A percentile compares a stretch with the other conserved stretches of the same genome.
These are phyloP conservation scores for Taxillus chinensis DNA, from an alignment of 164 flowering plant species.

Conservation along the genomic window DNA sequence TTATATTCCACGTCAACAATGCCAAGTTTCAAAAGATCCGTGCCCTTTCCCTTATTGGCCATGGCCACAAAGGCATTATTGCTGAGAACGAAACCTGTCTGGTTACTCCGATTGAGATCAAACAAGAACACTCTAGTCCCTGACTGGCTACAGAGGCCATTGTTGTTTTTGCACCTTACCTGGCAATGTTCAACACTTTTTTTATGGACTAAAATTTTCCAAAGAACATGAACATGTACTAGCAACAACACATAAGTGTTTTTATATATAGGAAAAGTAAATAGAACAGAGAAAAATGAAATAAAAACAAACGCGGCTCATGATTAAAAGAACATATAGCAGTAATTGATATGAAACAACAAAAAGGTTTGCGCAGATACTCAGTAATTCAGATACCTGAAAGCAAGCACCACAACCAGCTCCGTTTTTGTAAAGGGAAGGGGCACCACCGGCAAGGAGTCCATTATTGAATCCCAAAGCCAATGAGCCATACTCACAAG, in stretches of 20 bases:
- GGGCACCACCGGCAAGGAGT: conserved; percentile 55
- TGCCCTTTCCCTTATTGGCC: background rate
- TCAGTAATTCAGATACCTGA: conserved; percentile 32
- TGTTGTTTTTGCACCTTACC: background rate
- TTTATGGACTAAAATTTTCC: too few relatives aligned
- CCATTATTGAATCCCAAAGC: conserved; percentile 55
- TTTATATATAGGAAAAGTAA: too few relatives aligned
- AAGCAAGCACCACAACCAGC: conserved; percentile 91
- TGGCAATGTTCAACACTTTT: background rate
- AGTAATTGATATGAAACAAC: background rate
- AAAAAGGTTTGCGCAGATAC: background rate
- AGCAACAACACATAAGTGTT: too few relatives aligned
- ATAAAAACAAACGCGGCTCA: too few relatives aligned
- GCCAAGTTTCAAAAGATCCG: background rate
- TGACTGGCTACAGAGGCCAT: background rate
- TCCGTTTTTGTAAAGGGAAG: conserved; percentile 62
- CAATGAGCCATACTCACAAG: conserved; percentile 81
- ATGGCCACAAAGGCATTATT: background rate
- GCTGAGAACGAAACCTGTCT: background rate
- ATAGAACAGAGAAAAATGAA: too few relatives aligned
- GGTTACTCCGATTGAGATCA: background rate
- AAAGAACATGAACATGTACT: too few relatives aligned
- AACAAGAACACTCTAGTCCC: background rate
- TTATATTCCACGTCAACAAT: background rate
- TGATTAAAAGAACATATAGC: background rate